A percentile compares a stretch with the other conserved stretches of the same genome.
These are phyloP conservation scores for Pelargonium australe DNA, from an alignment of 441 rosid species.

Conservation along the genomic window DNA sequence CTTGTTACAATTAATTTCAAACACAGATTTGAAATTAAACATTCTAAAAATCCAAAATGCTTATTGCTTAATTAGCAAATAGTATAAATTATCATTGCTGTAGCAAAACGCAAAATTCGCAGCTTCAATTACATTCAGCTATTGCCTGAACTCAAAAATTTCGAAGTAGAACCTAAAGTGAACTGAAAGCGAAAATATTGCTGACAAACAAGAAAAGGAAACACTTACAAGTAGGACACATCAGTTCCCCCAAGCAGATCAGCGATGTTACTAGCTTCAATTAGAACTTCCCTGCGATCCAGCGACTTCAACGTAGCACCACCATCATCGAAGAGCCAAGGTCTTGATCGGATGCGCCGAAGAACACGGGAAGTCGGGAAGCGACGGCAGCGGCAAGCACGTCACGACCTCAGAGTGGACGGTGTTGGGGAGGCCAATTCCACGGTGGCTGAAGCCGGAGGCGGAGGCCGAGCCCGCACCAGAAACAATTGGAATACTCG, in stretches of 20 bases:
- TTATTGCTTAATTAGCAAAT: neutral
- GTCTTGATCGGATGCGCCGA: conserved; percentile 66
- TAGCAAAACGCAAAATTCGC: neutral
- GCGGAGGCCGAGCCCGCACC: neutral
- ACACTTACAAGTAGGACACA: conserved; percentile 84
- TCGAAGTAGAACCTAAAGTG: neutral
- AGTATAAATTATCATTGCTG: neutral
- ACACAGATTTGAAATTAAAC: neutral
- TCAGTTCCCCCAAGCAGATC: conserved; percentile 66
- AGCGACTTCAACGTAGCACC: conserved; percentile 33
- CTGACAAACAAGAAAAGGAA: conserved; percentile 8
- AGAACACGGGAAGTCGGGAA: conserved; percentile 62
- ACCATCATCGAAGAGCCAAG: conserved; percentile 51
- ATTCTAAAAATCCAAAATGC: conserved; percentile 4
- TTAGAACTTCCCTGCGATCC: conserved; percentile 61
- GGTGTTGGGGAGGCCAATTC: conserved; percentile 83
- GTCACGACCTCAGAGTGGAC: conserved; percentile 87
- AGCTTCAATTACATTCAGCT: conserved; percentile 2
- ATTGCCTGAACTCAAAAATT: neutral
- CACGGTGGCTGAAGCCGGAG: conserved; percentile 32
- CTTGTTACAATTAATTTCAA: neutral
- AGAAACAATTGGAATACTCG: conserved; percentile 46
- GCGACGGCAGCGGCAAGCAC: conserved; percentile 79
- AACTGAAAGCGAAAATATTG: conserved; percentile 3
- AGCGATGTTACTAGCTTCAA: conserved; percentile 65